Evolutionary conservation across 441 rosid species (phyloP).

Genomic region (Pelargonium fulgidum): DNA sequence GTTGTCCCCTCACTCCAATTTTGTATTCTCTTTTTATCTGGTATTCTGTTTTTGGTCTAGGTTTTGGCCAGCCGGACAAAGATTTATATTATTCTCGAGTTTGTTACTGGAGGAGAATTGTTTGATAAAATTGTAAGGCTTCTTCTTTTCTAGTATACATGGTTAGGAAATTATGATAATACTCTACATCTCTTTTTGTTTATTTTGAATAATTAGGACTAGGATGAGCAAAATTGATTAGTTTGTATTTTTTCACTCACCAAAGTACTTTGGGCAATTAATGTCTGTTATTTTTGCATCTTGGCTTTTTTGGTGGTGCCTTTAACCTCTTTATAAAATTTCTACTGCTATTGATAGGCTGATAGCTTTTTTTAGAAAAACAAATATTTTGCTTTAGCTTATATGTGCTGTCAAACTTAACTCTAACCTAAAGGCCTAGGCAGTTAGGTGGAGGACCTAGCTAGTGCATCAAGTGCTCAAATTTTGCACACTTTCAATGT

Average conservation of each 20-base stretch:
- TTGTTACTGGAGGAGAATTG: conserved; percentile 84
- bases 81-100: conserved; percentile 85
- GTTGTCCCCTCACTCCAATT: conserved; percentile 10
- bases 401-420: not conserved
- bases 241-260: not conserved
- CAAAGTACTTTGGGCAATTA: not conserved
- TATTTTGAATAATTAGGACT: not conserved
- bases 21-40: conserved; percentile 2
- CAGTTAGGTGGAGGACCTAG: too few relatives aligned
- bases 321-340: not conserved
- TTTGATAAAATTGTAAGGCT: conserved; percentile 74
- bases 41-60: conserved; percentile 28
- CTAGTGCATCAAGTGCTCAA: too few relatives aligned
- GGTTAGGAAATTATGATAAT: too few relatives aligned
- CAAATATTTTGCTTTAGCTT: not conserved
- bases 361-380: not conserved
- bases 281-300: not conserved
- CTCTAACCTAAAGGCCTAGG: too few relatives aligned
- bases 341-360: not conserved
- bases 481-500: too few relatives aligned
- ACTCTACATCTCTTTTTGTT: too few relatives aligned
- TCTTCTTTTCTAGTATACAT: conserved; percentile 9
- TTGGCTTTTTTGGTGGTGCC: not conserved
- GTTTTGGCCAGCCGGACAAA: conserved; percentile 75
- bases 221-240: not conserved